Evolutionary conservation across 805 yeast species (phyloP).

Genomic region (Kazachstania viticola): DNA sequence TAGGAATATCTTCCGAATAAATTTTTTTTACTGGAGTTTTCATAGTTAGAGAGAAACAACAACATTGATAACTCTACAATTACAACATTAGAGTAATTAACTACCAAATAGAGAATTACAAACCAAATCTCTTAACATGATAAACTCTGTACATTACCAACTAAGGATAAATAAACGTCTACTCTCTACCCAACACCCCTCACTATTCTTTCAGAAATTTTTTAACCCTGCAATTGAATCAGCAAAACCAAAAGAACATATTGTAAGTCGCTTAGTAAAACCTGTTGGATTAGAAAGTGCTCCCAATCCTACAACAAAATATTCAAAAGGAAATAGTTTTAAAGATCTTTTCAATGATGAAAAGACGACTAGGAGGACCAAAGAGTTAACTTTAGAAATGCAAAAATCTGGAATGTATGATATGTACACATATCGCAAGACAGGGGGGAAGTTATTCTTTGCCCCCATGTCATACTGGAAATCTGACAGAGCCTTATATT

Average conservation of each 20-base stretch:
- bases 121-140: no score
- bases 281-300: slow-evolving; percentile 36
- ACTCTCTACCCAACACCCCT: slow-evolving; percentile 2
- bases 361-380: slow-evolving; percentile 36
- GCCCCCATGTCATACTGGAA: slow-evolving; percentile 77
- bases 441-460: slow-evolving; percentile 73
- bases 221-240: slow-evolving; percentile 28
- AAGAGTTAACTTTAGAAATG: slow-evolving; percentile 49
- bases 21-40: no score
- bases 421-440: slow-evolving; percentile 51
- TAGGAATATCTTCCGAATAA: no score
- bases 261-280: slow-evolving; percentile 26
- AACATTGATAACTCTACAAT: no score
- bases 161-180: slow-evolving; percentile 1
- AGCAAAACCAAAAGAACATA: slow-evolving; percentile 26
- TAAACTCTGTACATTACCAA: no score
- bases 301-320: slow-evolving; percentile 24
- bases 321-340: slow-evolving; percentile 33
- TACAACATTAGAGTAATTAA: no score
- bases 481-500: slow-evolving; percentile 58
- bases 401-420: slow-evolving; percentile 60
- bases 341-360: slow-evolving; percentile 39
- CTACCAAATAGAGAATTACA: no score
- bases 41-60: no score
- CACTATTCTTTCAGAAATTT: slow-evolving; percentile 22